Base-by-base conservation (phyloP, 345 rosid species). In the Lenwebbia sp. region DNA sequence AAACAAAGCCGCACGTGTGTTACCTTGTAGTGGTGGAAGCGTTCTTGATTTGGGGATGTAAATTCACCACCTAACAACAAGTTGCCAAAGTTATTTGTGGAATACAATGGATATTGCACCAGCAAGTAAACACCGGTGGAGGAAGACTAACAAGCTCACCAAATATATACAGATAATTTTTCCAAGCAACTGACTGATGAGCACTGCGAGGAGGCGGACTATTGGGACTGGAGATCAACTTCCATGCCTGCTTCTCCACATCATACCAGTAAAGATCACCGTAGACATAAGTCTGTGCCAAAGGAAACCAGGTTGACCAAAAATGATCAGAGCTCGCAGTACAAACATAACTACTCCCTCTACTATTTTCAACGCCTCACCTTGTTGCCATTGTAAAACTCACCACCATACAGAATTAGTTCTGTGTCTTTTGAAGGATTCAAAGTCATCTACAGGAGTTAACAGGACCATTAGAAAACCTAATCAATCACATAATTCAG, bases 161-260 rank as follows among this genome's bases (percentile, higher is more conserved):
- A 88, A 96, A 97, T 28, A 96, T 94, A 85, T 97, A 97, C 86
- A 97, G 97, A 92, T 89, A 94, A 90, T 96, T 97, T 94, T 97
- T 96, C 99, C 99, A 96, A 76, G 95, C 94, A 93, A 97, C 92
- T 13, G 99, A 95, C 92, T 97, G 99, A 88, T 97, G 99, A 88
- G 99, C 95, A 88, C 99, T 97, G 6, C 99, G 95, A 90, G 98
- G 99, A 90, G 98, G 99, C 0, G 99, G 99, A 88, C 99, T 96
- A 83, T 97, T 97, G 58, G 99, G 99, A 85, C 98, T 97, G 17
- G 98, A 95, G 82, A 96, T 86, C 90, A 87, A 86, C 90, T 95
- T 97, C 99, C 99, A 97, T 84, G 92, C 96, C 83, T 89, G 93
- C 94, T 97, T 97, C 83, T 97, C 99, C 82, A 96, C 96, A 76